These are phyloP conservation scores for Nemania sp. DNA, from an alignment of 2,329 filamentous ascomycete species.

Conservation along the genomic window DNA sequence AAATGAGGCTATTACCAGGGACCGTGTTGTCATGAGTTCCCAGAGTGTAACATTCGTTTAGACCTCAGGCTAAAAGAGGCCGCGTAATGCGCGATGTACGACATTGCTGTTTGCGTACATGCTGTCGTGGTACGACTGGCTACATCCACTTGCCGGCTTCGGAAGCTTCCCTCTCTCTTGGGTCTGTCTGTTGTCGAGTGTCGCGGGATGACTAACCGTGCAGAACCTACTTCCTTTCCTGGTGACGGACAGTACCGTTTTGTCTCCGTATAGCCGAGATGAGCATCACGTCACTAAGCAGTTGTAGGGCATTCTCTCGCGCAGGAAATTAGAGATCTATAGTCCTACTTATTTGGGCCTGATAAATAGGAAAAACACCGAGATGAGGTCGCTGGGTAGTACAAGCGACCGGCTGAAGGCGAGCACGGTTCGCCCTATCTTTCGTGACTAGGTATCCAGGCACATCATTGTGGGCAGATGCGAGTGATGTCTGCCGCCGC, in stretches of 20 bases:
- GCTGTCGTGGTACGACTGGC: slow-evolving; percentile 38
- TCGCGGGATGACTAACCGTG: slow-evolving; percentile 39
- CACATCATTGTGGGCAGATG: slow-evolving; percentile 36
- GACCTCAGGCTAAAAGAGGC: slow-evolving; percentile 41
- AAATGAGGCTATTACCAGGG: slow-evolving; percentile 35
- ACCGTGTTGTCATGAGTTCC: slow-evolving; percentile 28
- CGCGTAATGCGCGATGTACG: slow-evolving; percentile 37
- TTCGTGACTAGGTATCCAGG: slow-evolving; percentile 14
- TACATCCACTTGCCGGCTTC: slow-evolving; percentile 39
- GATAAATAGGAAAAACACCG: slow-evolving; percentile 36
- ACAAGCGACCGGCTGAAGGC: slow-evolving; percentile 38
- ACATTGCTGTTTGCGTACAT: slow-evolving; percentile 33
- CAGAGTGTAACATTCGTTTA: slow-evolving; percentile 39
- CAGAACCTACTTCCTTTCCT: slow-evolving; percentile 41
- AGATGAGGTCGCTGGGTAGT: slow-evolving; percentile 35
- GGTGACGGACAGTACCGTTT: slow-evolving; percentile 36
- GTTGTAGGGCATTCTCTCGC: slow-evolving; percentile 20
- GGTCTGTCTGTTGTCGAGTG: slow-evolving; percentile 27
- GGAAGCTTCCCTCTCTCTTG: slow-evolving; percentile 35
- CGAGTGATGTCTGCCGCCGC: slow-evolving; percentile 37
- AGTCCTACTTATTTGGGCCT: slow-evolving; percentile 29
- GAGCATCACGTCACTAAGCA: slow-evolving; percentile 39
- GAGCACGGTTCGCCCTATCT: slow-evolving; percentile 38
- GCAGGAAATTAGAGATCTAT: slow-evolving; percentile 31
- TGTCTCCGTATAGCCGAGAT: slow-evolving; percentile 43